Percentiles rank a stretch among this genome's conserved stretches.
phyloP scores from a whole-genome alignment of 2,329 filamentous ascomycete species.

The Beauveria australis region DNA sequence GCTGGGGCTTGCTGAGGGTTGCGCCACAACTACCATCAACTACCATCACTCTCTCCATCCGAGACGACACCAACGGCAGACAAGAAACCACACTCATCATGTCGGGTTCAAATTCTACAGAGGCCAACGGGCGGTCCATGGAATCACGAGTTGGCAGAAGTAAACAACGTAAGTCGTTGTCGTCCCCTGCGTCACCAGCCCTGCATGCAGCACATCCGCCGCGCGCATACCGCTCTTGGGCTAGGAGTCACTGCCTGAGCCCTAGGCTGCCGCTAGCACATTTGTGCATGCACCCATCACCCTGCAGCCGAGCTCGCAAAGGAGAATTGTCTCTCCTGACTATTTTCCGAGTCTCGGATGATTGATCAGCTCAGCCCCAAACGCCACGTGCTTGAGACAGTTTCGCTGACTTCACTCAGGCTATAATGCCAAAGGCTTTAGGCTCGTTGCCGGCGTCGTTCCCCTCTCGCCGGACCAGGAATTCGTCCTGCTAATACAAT shows the following conservation, averaged over 20 bases:
- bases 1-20: neutral
- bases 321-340: neutral
- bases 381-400: conserved; percentile 12
- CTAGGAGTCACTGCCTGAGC: neutral
- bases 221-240: neutral
- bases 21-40: neutral
- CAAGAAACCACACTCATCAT: conserved; percentile 19
- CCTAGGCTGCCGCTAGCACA: neutral
- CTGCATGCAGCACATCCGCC: neutral
- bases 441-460: conserved; percentile 90
- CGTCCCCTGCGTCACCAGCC: conserved; percentile 3
- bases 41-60: neutral
- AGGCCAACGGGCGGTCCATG: conserved; percentile 45
- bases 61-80: conserved; percentile 8
- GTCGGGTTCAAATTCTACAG: conserved; percentile 29
- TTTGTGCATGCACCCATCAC: neutral
- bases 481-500: conserved; percentile 89
- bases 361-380: neutral
- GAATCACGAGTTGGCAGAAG: conserved; percentile 68
- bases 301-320: neutral
- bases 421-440: conserved; percentile 86
- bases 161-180: conserved; percentile 65
- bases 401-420: conserved; percentile 45
- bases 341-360: conserved; percentile 10
- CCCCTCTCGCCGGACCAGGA: conserved; percentile 79